Evolutionary conservation across 108 stramenopile species (phyloP), one percentile per base, ranked within the genome.

Genomic region (Nannochloropsis salina): DNA sequence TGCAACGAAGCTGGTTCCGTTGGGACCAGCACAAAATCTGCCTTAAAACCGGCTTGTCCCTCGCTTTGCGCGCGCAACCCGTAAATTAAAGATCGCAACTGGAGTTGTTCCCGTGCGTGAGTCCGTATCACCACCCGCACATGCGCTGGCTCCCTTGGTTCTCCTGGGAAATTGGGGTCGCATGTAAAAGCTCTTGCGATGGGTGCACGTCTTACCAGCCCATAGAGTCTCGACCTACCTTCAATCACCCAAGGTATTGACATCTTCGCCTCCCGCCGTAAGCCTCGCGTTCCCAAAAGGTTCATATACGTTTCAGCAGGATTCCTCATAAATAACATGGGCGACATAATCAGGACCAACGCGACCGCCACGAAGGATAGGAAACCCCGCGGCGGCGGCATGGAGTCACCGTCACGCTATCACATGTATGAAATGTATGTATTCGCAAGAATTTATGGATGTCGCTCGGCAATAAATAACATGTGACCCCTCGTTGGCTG

Each of bases 351-450:
- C 20, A 74, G 61, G 61, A 74, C 20, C 61, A 74, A n/a, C 20
- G 61, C n/a, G 61, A 15, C 61, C 61, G 61, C 61, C 8, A 74
- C 8, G 20, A 74, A 6, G 61, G 61, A 8, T n/a, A n/a, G 15
- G n/a, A 74, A 74, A n/a, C 61, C 61, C 61, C 61, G n/a, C 20
- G n/a, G 20, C n/a, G 61, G 61, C 61, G 61, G 61, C 61, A 74
- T 74, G 61, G 61, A 15, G 61, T 31, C 31, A 31, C 31, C 31
- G 31, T 31, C 31, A 31, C 31, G 31, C 31, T 31, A 31, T 31
- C 31, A 31, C 31, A 31, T 31, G 31, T 31, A 31, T 31, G 31
- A 31, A 31, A 31, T 31, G 31, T 31, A 31, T 31, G 31, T 31
- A 31, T 31, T 31, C 31, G 31, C 31, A 31, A 31, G 31, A 31